A percentile compares a stretch with the other conserved stretches of the same genome.
Conservation (phyloP, 164 flowering plant species). For the Chimonanthus salicifolius region DNA sequence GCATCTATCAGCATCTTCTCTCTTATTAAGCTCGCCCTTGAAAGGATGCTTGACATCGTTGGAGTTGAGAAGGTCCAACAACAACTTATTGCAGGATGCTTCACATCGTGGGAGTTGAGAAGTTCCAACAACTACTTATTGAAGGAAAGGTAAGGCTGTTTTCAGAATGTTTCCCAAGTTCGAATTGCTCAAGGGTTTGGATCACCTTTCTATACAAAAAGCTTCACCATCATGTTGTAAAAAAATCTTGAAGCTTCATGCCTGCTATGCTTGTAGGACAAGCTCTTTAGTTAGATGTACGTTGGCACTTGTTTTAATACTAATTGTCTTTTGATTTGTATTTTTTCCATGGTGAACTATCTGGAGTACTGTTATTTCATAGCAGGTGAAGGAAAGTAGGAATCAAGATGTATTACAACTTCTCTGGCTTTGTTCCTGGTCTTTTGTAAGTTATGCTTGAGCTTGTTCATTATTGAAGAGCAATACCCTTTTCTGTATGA, state of each 20-base stretch:
- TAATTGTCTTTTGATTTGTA: background rate
- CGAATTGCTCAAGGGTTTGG: background rate
- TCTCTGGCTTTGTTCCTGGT: background rate
- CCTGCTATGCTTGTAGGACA: background rate
- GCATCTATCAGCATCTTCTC: slow-evolving; percentile 37
- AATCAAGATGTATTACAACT: background rate
- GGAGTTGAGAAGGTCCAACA: slow-evolving; percentile 38
- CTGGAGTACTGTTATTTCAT: background rate
- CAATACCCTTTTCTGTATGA: background rate
- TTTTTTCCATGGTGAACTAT: background rate
- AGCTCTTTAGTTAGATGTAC: background rate
- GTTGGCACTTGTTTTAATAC: background rate
- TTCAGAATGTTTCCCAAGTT: background rate
- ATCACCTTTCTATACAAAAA: background rate
- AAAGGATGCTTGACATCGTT: slow-evolving; percentile 43
- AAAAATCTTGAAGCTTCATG: background rate
- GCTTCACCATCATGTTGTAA: background rate
- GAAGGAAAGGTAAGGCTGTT: background rate
- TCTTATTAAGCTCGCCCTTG: slow-evolving; percentile 39
- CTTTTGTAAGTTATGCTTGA: background rate
- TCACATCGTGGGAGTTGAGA: slow-evolving; percentile 46
- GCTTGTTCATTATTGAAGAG: background rate
- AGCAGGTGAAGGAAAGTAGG: background rate
- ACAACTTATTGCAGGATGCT: slow-evolving; percentile 31
- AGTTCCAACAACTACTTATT: slow-evolving; percentile 25